phyloP scores from a whole-genome alignment of 192 early-diverging fungal species.

The Kickxella alabastrina region DNA sequence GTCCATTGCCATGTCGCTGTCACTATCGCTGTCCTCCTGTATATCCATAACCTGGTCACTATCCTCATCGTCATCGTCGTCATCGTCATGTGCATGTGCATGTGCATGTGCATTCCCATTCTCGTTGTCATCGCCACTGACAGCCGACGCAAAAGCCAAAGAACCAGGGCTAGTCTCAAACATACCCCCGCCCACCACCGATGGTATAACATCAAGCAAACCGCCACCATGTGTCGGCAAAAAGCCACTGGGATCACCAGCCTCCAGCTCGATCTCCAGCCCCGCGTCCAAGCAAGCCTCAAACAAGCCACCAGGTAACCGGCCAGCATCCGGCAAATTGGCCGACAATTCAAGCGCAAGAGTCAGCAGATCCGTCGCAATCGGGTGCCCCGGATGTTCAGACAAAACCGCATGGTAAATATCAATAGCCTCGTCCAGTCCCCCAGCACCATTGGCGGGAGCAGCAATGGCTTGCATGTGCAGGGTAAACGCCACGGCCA shows the following conservation, averaged over 20 bases:
- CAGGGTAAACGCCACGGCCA: constrained; percentile 29
- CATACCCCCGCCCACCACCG: too few species aligned
- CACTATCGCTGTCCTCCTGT: constrained; percentile 35
- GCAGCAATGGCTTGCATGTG: constrained; percentile 22
- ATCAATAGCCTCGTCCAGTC: constrained; percentile 42
- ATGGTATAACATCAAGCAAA: constrained; percentile 6
- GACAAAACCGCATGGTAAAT: constrained; percentile 38
- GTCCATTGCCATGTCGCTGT: constrained; percentile 47
- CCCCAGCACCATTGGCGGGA: not conserved
- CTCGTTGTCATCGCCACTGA: not conserved
- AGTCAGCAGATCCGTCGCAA: constrained; percentile 40
- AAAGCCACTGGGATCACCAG: too few species aligned
- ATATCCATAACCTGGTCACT: constrained; percentile 53
- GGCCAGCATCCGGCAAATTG: too few species aligned
- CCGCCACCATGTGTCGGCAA: too few species aligned
- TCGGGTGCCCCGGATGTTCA: constrained; percentile 29
- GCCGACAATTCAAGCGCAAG: constrained; percentile 40
- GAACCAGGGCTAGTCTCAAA: too few species aligned
- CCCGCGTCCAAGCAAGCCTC: not conserved
- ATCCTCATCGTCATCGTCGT: constrained; percentile 10
- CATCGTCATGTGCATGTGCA: too few species aligned
- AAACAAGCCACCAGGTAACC: too few species aligned
- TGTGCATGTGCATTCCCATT: too few species aligned
- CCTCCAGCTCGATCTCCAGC: too few species aligned
- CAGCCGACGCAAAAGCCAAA: not conserved